Conservation (phyloP, 371 early-diverging fungal genomes). For the Mucor circinelloides region DNA sequence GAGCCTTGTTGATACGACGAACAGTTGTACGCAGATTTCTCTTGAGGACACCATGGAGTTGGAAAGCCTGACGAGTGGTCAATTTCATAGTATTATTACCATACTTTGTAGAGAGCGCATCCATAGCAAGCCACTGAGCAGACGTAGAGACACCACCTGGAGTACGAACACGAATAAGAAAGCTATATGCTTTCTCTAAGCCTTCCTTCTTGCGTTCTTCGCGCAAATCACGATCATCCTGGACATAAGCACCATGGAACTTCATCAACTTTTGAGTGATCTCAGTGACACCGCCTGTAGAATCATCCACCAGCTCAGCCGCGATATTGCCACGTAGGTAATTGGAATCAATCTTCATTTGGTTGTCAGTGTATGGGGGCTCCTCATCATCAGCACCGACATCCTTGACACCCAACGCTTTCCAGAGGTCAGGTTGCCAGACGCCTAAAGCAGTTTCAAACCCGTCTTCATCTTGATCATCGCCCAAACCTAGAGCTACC, state of each 20-base stretch:
- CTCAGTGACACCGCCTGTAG: slow-evolving; percentile 82
- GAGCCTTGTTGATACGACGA: slow-evolving; percentile 80
- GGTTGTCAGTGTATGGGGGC: slow-evolving; percentile 76
- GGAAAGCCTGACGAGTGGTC: slow-evolving; percentile 93
- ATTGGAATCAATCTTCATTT: slow-evolving; percentile 86
- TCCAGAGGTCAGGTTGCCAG: slow-evolving; percentile 83
- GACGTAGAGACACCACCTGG: slow-evolving; percentile 88
- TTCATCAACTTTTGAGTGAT: slow-evolving; percentile 86
- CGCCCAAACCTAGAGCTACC: slow-evolving; percentile 70
- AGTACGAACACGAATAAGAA: slow-evolving; percentile 91
- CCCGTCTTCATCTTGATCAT: slow-evolving; percentile 91
- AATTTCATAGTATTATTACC: slow-evolving; percentile 87
- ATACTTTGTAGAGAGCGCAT: slow-evolving; percentile 73
- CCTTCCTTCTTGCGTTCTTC: slow-evolving; percentile 79
- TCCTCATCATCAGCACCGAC: slow-evolving; percentile 63
- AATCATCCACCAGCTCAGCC: slow-evolving; percentile 74
- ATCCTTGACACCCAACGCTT: slow-evolving; percentile 56
- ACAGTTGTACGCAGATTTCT: slow-evolving; percentile 81
- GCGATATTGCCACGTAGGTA: slow-evolving; percentile 88
- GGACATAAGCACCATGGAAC: slow-evolving; percentile 94
- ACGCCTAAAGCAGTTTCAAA: slow-evolving; percentile 74
- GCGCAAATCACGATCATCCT: slow-evolving; percentile 92
- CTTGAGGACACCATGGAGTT: slow-evolving; percentile 92
- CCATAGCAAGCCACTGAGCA: slow-evolving; percentile 88
- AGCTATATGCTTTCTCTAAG: slow-evolving; percentile 84